These are phyloP conservation scores for Pterocarpus macrocarpus DNA, from an alignment of 306 rosid genomes.

Conservation along the genomic window DNA sequence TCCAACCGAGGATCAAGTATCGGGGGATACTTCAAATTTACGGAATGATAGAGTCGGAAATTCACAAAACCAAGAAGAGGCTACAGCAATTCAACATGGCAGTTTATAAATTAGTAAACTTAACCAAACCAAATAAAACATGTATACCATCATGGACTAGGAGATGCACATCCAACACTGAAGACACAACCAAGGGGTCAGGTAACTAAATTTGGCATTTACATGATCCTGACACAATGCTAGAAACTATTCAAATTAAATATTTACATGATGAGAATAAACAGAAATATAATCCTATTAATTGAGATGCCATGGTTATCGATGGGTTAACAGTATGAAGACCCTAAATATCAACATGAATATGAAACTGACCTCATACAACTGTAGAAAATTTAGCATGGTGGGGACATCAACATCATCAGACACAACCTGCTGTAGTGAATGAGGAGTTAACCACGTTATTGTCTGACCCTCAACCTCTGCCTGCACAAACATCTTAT, in stretches of 20 bases:
- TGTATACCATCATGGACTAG: not conserved
- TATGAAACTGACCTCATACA: constrained; percentile 71
- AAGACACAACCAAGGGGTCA: not conserved
- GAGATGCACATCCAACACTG: constrained; percentile 10
- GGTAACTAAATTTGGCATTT: constrained; percentile 13
- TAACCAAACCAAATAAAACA: constrained; percentile 2
- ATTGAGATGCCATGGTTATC: not conserved
- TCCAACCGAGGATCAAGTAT: constrained; percentile 82
- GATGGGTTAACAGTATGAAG: constrained; percentile 23
- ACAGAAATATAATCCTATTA: not conserved
- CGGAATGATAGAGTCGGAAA: constrained; percentile 78
- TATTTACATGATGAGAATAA: constrained; percentile 6
- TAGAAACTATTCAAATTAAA: not conserved
- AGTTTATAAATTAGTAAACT: constrained; percentile 11
- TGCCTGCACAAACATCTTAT: constrained; percentile 64
- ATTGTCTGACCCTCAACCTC: constrained; percentile 81
- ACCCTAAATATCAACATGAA: constrained; percentile 1
- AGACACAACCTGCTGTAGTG: constrained; percentile 86
- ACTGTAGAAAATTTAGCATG: constrained; percentile 79
- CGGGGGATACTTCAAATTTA: constrained; percentile 87
- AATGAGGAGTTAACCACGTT: constrained; percentile 94
- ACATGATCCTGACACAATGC: constrained; percentile 4
- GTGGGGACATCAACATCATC: constrained; percentile 80
- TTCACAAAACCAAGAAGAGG: constrained; percentile 81
- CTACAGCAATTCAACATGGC: constrained; percentile 52